These are phyloP conservation scores for Nicotiana sylvestris DNA, from an alignment of 257 asterid genomes.

Conservation along the genomic window DNA sequence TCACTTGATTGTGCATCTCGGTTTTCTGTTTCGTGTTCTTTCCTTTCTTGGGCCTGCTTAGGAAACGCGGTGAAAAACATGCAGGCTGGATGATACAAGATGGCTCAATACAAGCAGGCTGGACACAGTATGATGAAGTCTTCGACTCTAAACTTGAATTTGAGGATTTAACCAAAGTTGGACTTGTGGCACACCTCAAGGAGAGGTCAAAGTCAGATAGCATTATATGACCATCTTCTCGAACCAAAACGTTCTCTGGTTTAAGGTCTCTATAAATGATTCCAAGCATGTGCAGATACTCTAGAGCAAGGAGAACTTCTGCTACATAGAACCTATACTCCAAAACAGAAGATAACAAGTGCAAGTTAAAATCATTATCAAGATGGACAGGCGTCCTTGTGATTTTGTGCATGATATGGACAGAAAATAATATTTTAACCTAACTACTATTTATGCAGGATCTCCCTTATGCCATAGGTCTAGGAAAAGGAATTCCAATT, in stretches of 20 bases:
- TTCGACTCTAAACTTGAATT: slow-evolving; percentile 32
- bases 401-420: not conserved
- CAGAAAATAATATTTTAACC: not conserved
- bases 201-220: slow-evolving; percentile 70
- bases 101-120: slow-evolving; percentile 52
- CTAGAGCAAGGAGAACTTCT: slow-evolving; percentile 59
- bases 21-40: slow-evolving; percentile 41
- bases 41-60: slow-evolving; percentile 41
- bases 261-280: slow-evolving; percentile 62
- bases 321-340: slow-evolving; percentile 56
- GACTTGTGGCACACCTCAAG: slow-evolving; percentile 51
- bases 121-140: slow-evolving; percentile 43
- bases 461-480: not conserved
- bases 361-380: not conserved
- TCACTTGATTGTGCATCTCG: slow-evolving; percentile 39
- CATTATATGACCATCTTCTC: slow-evolving; percentile 71
- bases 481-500: not conserved
- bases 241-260: slow-evolving; percentile 60
- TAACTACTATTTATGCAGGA: not conserved
- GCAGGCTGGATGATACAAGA: slow-evolving; percentile 54
- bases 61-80: slow-evolving; percentile 55
- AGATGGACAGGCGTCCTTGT: not conserved
- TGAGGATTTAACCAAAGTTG: slow-evolving; percentile 50
- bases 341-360: slow-evolving; percentile 5
- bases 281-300: slow-evolving; percentile 70